Conservation (phyloP, 1,284 basidiomycete genomes). For the Ustilago nuda region DNA sequence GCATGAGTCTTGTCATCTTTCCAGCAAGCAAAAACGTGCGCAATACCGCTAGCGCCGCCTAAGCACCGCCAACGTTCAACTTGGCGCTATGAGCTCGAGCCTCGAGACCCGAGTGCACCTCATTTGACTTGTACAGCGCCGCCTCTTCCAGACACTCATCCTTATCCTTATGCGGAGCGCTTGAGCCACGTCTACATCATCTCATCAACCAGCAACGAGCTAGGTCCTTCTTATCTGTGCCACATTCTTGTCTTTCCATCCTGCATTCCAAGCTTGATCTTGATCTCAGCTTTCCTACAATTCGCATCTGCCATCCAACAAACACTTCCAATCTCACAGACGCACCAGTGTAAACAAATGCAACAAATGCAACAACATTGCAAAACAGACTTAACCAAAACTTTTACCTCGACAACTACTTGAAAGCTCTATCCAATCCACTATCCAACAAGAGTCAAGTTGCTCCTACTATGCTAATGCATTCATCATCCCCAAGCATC, state of each 20-base stretch:
- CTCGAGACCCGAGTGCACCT: not conserved
- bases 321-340: not conserved
- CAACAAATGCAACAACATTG: not conserved
- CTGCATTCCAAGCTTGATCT: too few species aligned
- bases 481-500: not conserved
- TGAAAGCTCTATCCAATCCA: not conserved
- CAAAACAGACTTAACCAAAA: not conserved
- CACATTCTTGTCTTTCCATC: too few species aligned
- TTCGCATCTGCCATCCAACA: not conserved
- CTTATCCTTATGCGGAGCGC: not conserved
- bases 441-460: not conserved
- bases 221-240: too few species aligned
- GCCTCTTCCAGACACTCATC: not conserved
- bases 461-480: slow-evolving; percentile 6
- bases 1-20: not conserved
- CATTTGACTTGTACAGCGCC: not conserved
- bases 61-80: not conserved
- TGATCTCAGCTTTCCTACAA: too few species aligned
- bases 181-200: not conserved
- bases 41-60: not conserved
- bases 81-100: not conserved
- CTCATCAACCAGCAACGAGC: too few species aligned
- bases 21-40: not conserved
- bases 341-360: not conserved
- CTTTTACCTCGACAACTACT: too few species aligned